Base-by-base conservation (phyloP, 768 basidiomycete genomes). In the Suillus placidus region DNA sequence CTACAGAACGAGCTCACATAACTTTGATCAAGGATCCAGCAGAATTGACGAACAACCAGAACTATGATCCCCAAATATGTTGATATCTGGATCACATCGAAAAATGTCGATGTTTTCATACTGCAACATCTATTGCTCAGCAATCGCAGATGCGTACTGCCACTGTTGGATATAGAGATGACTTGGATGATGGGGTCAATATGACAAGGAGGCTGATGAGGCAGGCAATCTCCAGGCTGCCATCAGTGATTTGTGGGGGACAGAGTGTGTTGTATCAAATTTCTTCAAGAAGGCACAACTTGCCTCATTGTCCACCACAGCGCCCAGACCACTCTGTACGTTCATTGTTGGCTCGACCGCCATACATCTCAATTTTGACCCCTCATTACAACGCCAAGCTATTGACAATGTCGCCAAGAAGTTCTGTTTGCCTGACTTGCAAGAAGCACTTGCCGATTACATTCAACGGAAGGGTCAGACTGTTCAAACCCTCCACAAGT, bases 11-110 rank as follows among this genome's bases (percentile, higher is more conserved):
- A 4, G 68, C 75, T 13, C 76, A 82, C 56, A 78, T 79, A 60
- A 69, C 67, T 6, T 47, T 73, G 3, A 71, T 80, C 65, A 80
- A 80, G 64, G 65, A 74, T 40, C 77, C 77, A 23, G 67, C 75
- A 47, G 63, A 70, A 6, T 38, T 70, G 4, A 64, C 37, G 1
- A 73, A 70, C 3, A 81, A 80, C 62, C 72, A 74, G 4, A 63
- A 77, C 30, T 77, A 77, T 47, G 71, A 80, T 55, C 54, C 73
- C 0, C 79, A 81, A 63, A 81, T 82, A 43, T 77, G 74, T 45
- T 64, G 72, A 6, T 67, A 69, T 51, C 66, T 81, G 12, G 77
- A 80, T 56, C 71, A 71, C 2, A 14, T 40, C 2, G 75, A 80
- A 16, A 79, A 78, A 68, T 62, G 71, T 47, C 52, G 66, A 3